phyloP scores from a whole-genome alignment of 805 yeast genomes.

The Sporopachydermia lactativora region DNA sequence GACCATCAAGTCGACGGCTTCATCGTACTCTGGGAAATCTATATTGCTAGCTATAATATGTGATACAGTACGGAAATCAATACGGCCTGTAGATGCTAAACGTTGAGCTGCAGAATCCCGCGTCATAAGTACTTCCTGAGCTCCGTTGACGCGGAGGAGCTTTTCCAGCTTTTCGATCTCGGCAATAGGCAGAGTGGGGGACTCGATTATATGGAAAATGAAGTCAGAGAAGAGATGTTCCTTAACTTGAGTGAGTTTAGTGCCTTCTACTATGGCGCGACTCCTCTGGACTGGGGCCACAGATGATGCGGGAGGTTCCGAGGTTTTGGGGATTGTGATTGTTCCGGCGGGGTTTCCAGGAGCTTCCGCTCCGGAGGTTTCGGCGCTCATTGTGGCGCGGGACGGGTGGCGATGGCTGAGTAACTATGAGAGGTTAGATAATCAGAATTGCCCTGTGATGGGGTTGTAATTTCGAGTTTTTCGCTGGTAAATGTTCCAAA shows the following conservation, averaged over 20 bases:
- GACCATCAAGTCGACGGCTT: slow-evolving; percentile 37
- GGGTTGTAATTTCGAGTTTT: too few relatives aligned
- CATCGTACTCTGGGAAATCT: slow-evolving; percentile 36
- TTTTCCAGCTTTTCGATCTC: background rate
- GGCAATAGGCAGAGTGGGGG: background rate
- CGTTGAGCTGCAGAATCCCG: background rate
- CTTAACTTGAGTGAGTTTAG: background rate
- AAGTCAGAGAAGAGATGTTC: background rate
- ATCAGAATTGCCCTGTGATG: too few relatives aligned
- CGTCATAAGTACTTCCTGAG: too few relatives aligned
- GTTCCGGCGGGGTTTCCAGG: background rate
- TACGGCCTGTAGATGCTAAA: background rate
- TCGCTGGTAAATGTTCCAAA: too few relatives aligned
- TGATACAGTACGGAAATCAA: slow-evolving; percentile 14
- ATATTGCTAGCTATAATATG: slow-evolving; percentile 40
- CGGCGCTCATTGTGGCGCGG: background rate
- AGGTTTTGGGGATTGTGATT: too few relatives aligned
- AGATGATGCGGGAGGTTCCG: too few relatives aligned
- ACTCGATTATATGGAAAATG: background rate
- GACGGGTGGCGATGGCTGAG: background rate
- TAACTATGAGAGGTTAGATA: too few relatives aligned
- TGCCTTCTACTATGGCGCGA: background rate
- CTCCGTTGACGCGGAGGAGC: background rate
- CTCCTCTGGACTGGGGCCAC: too few relatives aligned
- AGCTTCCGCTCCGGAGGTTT: background rate